Evolutionary conservation across 2,329 filamentous ascomycete genomes (phyloP), one percentile per base, ranked within the genome.

Genomic region (Neofusicoccum laricinum): DNA sequence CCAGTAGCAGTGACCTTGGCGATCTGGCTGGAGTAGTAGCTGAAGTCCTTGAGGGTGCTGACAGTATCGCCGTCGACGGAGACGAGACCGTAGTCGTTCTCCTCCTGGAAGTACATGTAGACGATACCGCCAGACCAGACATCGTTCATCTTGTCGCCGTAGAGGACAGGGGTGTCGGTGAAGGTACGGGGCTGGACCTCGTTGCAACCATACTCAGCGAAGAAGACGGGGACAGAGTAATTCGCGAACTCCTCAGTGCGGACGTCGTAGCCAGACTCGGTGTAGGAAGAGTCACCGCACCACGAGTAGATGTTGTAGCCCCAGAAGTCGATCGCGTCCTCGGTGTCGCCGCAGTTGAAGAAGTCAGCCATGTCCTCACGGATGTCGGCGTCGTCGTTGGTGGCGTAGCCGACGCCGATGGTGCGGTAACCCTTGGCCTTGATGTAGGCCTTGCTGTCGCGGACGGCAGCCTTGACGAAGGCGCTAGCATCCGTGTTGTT

Each of bases 251-350:
- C 94, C 69, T 91, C 79, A 70, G 93, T 93, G 77, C 94, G 90
- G 64, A 88, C 84, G 68, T 89, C 84, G 80, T 93, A 99, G 62
- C 92, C 92, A 2, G 95, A 97, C 65, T 84, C 75, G 41, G 83
- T 74, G 81, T 90, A 96, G 72, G 83, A 87, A 74, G 91, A 96
- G 70, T 93, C 78, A 71, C 94, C 95, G 77, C 95, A 99, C 95
- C 95, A 99, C 62, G 93, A 96, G 86, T 99, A 99, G 81, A 98
- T 97, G 85, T 99, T 99, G 89, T 98, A 98, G 66, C 95, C 95
- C 91, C 93, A 99, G 84, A 96, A 98, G 80, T 99, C 95, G 69
- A 98, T 96, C 66, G 90, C 78, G 73, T 80, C 79, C 8, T 82
- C 80, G 40, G 57, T 17, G 64, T 82, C 75, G 66, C 93, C 91